Evolutionary conservation across 1,284 basidiomycete genomes (phyloP).

Genomic region (Malassezia cuniculi): DNA sequence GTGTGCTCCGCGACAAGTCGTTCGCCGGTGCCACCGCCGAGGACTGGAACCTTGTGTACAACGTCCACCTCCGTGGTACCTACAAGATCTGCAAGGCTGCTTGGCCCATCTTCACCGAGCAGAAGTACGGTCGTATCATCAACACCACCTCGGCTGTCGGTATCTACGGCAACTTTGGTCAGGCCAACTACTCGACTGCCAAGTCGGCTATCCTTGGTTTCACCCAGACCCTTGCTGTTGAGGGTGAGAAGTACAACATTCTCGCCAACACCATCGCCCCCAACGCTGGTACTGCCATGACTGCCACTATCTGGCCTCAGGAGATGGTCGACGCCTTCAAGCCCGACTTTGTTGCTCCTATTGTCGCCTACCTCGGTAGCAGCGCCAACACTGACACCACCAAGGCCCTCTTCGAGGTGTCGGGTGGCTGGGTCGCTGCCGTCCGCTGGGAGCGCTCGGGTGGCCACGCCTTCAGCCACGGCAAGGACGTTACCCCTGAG

Average conservation of each 20-base stretch:
- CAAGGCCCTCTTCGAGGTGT: constrained; percentile 72
- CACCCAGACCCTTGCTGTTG: constrained; percentile 75
- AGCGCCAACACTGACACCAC: constrained; percentile 62
- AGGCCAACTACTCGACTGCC: constrained; percentile 64
- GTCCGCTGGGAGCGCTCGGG: constrained; percentile 84
- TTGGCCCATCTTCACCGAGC: constrained; percentile 93
- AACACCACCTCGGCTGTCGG: constrained; percentile 87
- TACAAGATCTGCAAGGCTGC: constrained; percentile 66
- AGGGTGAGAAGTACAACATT: constrained; percentile 77
- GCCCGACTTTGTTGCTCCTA: constrained; percentile 79
- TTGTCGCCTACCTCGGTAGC: constrained; percentile 82
- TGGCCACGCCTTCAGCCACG: constrained; percentile 50
- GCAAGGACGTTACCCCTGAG: constrained; percentile 33
- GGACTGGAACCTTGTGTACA: constrained; percentile 87
- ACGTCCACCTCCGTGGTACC: constrained; percentile 63
- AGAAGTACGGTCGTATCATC: constrained; percentile 90
- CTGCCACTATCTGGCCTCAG: constrained; percentile 55
- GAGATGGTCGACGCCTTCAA: constrained; percentile 92
- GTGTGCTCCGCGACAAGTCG: constrained; percentile 73
- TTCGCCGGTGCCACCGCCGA: constrained; percentile 77
- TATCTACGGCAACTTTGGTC: constrained; percentile 84
- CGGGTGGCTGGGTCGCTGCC: constrained; percentile 82
- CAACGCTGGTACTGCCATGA: constrained; percentile 56
- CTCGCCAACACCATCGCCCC: constrained; percentile 82
- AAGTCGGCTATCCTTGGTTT: constrained; percentile 87